phyloP scores from a whole-genome alignment of 192 early-diverging fungal species.

The Entomortierella beljakovae region DNA sequence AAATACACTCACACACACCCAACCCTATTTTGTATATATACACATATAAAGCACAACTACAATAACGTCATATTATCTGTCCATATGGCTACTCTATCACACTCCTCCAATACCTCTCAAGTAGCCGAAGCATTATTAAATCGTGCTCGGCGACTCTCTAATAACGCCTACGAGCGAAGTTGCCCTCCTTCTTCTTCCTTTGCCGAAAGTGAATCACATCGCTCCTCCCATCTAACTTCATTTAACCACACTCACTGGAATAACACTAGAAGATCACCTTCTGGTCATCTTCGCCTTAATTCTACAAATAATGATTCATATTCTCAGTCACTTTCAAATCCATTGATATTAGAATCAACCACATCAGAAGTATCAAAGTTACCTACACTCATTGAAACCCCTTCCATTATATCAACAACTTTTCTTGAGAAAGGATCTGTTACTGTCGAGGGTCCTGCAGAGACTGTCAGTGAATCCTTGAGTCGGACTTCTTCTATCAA shows the following conservation, averaged over 20 bases:
- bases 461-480: not conserved
- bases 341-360: not conserved
- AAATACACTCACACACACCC: too few species aligned
- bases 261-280: not conserved
- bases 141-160: conserved; percentile 39
- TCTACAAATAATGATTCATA: not conserved
- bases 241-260: not conserved
- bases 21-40: too few species aligned
- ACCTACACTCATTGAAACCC: conserved; percentile 1
- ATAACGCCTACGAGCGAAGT: conserved; percentile 38
- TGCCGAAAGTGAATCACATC: conserved; percentile 25
- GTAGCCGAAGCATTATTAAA: conserved; percentile 32
- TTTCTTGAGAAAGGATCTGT: not conserved
- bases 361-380: too few species aligned
- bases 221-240: conserved; percentile 11
- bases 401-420: not conserved
- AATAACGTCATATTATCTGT: not conserved
- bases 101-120: conserved; percentile 17
- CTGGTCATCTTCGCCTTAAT: not conserved
- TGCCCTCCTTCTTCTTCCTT: conserved; percentile 12
- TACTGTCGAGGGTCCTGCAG: not conserved
- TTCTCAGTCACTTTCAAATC: not conserved
- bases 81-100: conserved; percentile 10
- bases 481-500: not conserved
- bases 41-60: not conserved